Evolutionary conservation across 441 rosid genomes (phyloP), one percentile per base, ranked within the genome.

Genomic region (Erysimum cheiri): DNA sequence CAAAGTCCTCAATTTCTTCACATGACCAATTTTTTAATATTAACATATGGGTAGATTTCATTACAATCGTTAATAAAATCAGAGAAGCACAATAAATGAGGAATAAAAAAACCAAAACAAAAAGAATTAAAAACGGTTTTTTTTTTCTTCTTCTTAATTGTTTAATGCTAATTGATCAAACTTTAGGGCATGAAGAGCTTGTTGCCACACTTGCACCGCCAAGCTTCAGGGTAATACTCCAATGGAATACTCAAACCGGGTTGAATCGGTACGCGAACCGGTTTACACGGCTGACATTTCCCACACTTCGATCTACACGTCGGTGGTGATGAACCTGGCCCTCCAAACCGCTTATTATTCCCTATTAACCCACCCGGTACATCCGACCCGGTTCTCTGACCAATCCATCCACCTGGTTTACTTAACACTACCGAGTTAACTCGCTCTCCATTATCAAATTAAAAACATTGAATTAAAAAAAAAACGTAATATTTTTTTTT

Each of bases 161-260:
- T 40, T 60, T 41, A 41, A n/a, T 60, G 29, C 5, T 29, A 4
- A 43, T 24, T 26, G 5, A 41, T 41, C 26, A 29, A 53, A 48
- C 12, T 8, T 53, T 72, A 72, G 54, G 97, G 96, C 85, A 88
- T 81, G 75, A 81, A 93, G 32, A 91, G 78, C 77, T 80, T 84
- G 78, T 75, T 78, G 64, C 93, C 93, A 57, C 98, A 93, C 82
- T 89, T 85, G 83, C 98, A 93, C 14, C 97, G 87, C 98, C 98
- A 93, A 64, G 98, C 97, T 80, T 91, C 98, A 2, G 97, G 97
- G 74, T 93, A 93, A 72, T 91, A 93, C 82, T 93, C 96, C 26
- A 82, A 65, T 40, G 96, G 94, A 64, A 58, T 54, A 52, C 81
- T 85, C 6, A 81, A 56, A 33, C 93, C 94, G 0, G 87, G 92